Evolutionary conservation across 352 stramenopile species (phyloP).

Genomic region (Paralagenidium karlingii): DNA sequence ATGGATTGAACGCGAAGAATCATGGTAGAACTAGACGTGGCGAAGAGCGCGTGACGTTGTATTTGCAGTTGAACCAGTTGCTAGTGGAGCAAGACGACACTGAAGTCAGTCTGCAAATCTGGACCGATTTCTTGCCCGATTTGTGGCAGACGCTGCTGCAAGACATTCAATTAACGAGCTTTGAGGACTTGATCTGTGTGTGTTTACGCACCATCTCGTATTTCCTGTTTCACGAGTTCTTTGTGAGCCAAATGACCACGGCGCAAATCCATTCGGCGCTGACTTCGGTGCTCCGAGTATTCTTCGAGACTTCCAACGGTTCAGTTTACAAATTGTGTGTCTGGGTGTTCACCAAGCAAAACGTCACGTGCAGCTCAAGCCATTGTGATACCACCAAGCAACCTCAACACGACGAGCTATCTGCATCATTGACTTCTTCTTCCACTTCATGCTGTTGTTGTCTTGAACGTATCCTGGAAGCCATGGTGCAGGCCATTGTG

Average conservation of each 20-base stretch:
- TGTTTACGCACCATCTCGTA: slow-evolving; percentile 53
- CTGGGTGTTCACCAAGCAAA: slow-evolving; percentile 51
- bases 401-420: no score
- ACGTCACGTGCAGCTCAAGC: no score
- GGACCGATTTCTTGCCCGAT: slow-evolving; percentile 16
- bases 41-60: slow-evolving; percentile 31
- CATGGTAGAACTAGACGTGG: no score
- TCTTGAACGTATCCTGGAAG: slow-evolving; percentile 38
- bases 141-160: slow-evolving; percentile 27
- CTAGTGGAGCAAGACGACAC: slow-evolving; percentile 47
- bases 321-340: slow-evolving; percentile 69
- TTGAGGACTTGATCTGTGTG: slow-evolving; percentile 21
- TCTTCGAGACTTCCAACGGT: no score
- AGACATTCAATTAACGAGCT: slow-evolving; percentile 27
- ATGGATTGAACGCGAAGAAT: no score
- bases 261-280: no score
- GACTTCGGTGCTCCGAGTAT: no score
- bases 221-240: slow-evolving; percentile 35
- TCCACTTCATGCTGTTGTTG: no score
- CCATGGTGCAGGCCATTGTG: slow-evolving; percentile 46
- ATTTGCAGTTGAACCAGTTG: slow-evolving; percentile 41
- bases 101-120: slow-evolving; percentile 18
- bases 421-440: no score
- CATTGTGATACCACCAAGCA: no score
- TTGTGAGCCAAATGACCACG: no score